These are phyloP conservation scores for Austroboletus rostrupii DNA, from an alignment of 1,284 basidiomycete genomes.

Conservation along the genomic window DNA sequence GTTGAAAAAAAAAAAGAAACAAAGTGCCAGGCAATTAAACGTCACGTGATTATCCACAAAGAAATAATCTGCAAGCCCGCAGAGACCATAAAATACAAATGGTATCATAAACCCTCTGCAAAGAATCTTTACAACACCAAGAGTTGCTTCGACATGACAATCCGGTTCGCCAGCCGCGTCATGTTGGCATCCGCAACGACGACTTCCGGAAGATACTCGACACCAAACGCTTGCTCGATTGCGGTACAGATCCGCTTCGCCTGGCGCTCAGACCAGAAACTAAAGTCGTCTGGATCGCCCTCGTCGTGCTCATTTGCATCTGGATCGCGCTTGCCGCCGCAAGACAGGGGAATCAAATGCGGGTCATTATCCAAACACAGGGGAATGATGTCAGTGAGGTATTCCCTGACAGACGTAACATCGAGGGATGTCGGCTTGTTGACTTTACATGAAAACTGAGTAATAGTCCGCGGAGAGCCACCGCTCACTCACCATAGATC, in stretches of 20 bases:
- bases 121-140: conserved; percentile 12
- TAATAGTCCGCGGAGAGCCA: background rate
- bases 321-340: conserved; percentile 37
- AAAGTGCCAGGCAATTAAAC: no score
- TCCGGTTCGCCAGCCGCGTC: conserved; percentile 73
- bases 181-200: conserved; percentile 93
- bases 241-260: conserved; percentile 81
- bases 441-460: conserved; percentile 43
- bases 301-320: conserved; percentile 25
- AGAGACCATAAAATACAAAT: no score
- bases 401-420: conserved; percentile 61
- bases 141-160: conserved; percentile 78
- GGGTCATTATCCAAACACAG: conserved; percentile 86
- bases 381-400: conserved; percentile 74
- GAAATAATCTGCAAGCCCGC: no score
- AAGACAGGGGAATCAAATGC: conserved; percentile 75
- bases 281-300: conserved; percentile 87
- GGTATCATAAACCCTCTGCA: background rate
- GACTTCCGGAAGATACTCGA: conserved; percentile 88
- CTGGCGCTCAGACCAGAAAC: conserved; percentile 88
- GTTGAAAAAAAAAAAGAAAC: no score
- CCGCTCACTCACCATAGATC: conserved; percentile 68
- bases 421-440: conserved; percentile 60
- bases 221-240: conserved; percentile 77
- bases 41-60: no score